phyloP scores from a whole-genome alignment of 192 early-diverging fungal species.

The Linnemannia exigua region DNA sequence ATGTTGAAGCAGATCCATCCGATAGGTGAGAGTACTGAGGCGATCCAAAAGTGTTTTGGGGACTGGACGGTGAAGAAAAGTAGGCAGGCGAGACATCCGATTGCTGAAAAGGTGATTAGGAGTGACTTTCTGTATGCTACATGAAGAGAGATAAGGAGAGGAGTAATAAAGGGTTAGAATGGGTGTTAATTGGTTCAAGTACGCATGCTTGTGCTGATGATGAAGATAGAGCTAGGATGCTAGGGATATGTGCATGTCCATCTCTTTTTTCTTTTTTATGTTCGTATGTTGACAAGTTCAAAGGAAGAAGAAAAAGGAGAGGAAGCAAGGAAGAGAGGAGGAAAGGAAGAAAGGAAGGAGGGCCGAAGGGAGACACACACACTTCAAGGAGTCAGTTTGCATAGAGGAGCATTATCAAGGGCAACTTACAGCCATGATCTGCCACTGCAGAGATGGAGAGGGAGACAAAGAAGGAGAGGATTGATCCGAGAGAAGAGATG shows the following conservation, averaged over 20 bases:
- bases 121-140: slow-evolving; percentile 51
- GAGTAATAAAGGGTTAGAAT: neutral
- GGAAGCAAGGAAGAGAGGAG: neutral
- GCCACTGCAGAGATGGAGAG: slow-evolving; percentile 56
- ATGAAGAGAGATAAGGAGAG: neutral
- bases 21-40: slow-evolving; percentile 39
- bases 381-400: neutral
- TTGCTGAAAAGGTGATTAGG: slow-evolving; percentile 32
- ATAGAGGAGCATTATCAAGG: neutral
- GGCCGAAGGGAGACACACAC: neutral
- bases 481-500: slow-evolving; percentile 48
- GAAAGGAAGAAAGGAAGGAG: neutral
- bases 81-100: slow-evolving; percentile 39
- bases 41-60: slow-evolving; percentile 31
- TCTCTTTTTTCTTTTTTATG: neutral
- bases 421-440: slow-evolving; percentile 51
- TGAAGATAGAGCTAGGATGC: neutral
- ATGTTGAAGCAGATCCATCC: slow-evolving; percentile 49
- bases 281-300: too few species aligned
- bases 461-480: slow-evolving; percentile 53
- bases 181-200: neutral
- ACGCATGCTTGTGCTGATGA: neutral
- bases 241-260: neutral
- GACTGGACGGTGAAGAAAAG: slow-evolving; percentile 22
- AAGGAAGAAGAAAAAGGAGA: neutral